A percentile compares a stretch with the other conserved stretches of the same genome.
phyloP scores from a whole-genome alignment of 1,284 basidiomycete species.

The Boletellus deceptivus region DNA sequence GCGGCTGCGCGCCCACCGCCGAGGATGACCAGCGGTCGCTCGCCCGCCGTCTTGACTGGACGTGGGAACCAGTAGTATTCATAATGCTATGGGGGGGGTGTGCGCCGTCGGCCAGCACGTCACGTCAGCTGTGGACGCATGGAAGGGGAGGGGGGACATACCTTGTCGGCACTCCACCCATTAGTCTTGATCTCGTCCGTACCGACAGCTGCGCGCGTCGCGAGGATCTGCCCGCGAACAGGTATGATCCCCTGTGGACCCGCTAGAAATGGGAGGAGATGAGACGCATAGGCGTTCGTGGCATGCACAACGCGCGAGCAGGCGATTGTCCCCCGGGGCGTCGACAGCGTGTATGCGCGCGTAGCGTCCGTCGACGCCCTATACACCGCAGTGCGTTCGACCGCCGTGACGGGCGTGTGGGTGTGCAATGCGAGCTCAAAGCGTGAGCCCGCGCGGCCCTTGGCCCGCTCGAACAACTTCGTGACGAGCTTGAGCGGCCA shows the following conservation, averaged over 20 bases:
- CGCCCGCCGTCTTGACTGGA: slow-evolving; percentile 38
- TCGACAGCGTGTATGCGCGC: slow-evolving; percentile 31
- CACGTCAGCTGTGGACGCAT: too few species aligned
- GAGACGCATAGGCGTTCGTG: slow-evolving; percentile 74
- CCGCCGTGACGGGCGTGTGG: slow-evolving; percentile 58
- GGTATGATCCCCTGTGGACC: slow-evolving; percentile 62
- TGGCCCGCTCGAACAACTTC: slow-evolving; percentile 51
- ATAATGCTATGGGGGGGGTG: too few species aligned
- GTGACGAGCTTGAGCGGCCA: slow-evolving; percentile 80
- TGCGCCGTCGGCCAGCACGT: too few species aligned
- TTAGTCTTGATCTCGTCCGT: slow-evolving; percentile 35
- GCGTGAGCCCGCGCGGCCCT: slow-evolving; percentile 16
- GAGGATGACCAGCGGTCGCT: slow-evolving; percentile 62
- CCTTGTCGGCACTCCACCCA: slow-evolving; percentile 48
- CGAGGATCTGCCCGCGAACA: slow-evolving; percentile 70
- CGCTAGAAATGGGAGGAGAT: slow-evolving; percentile 57
- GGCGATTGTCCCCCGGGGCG: slow-evolving; percentile 55
- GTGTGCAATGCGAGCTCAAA: slow-evolving; percentile 62
- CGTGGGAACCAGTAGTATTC: slow-evolving; percentile 78
- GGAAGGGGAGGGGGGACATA: background rate
- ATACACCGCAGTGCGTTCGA: slow-evolving; percentile 23
- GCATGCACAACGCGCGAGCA: slow-evolving; percentile 73
- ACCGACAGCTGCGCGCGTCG: slow-evolving; percentile 51
- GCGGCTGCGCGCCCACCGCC: slow-evolving; percentile 65
- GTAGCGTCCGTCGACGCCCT: background rate